Evolutionary conservation across 2,329 filamentous ascomycete species (phyloP).

Genomic region (Keithomyces neogunnii): DNA sequence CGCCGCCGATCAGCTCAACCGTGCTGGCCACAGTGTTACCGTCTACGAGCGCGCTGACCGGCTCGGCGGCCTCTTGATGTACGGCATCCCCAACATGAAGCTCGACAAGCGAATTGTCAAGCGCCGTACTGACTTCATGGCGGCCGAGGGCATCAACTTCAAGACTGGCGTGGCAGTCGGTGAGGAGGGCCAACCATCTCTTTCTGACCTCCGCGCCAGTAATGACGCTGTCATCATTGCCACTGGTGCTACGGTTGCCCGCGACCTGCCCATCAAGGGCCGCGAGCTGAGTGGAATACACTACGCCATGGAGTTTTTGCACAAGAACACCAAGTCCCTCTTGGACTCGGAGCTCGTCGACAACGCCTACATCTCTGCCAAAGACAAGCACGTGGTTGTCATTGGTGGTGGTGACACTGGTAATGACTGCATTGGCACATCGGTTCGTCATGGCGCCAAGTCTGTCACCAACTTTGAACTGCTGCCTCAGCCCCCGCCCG

Average conservation of each 20-base stretch:
- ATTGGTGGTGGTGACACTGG: constrained; percentile 97
- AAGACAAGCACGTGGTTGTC: constrained; percentile 91
- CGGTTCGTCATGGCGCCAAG: constrained; percentile 89
- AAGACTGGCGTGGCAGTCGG: constrained; percentile 71
- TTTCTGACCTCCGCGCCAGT: constrained; percentile 62
- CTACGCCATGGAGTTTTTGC: constrained; percentile 95
- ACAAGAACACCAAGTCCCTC: constrained; percentile 95
- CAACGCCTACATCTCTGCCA: constrained; percentile 82
- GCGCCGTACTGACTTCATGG: constrained; percentile 92
- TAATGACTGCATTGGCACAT: constrained; percentile 96
- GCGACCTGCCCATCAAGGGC: constrained; percentile 84
- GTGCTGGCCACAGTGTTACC: constrained; percentile 78
- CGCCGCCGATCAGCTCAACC: constrained; percentile 88
- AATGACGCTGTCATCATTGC: constrained; percentile 84
- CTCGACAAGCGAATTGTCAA: constrained; percentile 96
- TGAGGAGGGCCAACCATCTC: constrained; percentile 52
- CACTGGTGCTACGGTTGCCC: constrained; percentile 86
- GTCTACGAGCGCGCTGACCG: constrained; percentile 92
- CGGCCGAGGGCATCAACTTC: constrained; percentile 76
- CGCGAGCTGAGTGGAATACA: constrained; percentile 86
- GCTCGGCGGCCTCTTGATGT: constrained; percentile 88
- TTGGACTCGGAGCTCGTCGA: constrained; percentile 85
- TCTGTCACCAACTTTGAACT: constrained; percentile 96
- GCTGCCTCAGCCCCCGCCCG: constrained; percentile 80
- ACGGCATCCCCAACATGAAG: constrained; percentile 99